Evolutionary conservation across 345 rosid species (phyloP), one percentile per base, ranked within the genome.

Genomic region (Dovyalis caffra): DNA sequence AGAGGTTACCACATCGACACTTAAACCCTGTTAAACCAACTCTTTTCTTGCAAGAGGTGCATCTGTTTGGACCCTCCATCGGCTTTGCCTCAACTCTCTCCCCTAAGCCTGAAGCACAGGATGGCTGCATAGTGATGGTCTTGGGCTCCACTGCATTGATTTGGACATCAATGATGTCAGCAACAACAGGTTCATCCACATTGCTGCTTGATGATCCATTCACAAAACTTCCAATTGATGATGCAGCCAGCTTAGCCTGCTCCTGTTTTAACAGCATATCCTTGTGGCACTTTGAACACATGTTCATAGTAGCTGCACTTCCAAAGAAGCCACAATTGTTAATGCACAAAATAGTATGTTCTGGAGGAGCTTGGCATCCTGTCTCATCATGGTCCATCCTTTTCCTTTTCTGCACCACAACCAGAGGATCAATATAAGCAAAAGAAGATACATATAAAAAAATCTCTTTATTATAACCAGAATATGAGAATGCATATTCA

Each of bases 261-360:
- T 92, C 91, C 80, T 91, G 91, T 77, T 92, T 88, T 80, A 90
- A 76, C 65, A 89, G 26, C 68, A 80, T 80, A 74, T 80, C 90
- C 88, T 94, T 92, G 90, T 94, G 97, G 86, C 97, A 93, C 84
- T 93, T 93, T 26, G 98, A 93, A 72, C 98, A 93, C 97, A 93
- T 90, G 80, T 93, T 93, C 95, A 88, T 93, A 7, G 98, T 91
- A 43, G 95, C 94, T 15, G 92, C 88, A 65, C 95, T 93, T 77
- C 97, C 97, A 31, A 90, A 93, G 95, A 91, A 93, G 79, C 98
- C 98, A 26, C 98, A 93, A 73, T 92, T 90, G 82, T 94, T 94
- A 64, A 86, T 38, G 77, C 98, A 94, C 45, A 90, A 82, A 79
- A 87, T 88, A 8, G 96, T 92, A 43, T 91, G 83, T 80, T 94